These are phyloP conservation scores for Tolypocladium paradoxum DNA, from an alignment of 2,329 filamentous ascomycete species.

Conservation along the genomic window DNA sequence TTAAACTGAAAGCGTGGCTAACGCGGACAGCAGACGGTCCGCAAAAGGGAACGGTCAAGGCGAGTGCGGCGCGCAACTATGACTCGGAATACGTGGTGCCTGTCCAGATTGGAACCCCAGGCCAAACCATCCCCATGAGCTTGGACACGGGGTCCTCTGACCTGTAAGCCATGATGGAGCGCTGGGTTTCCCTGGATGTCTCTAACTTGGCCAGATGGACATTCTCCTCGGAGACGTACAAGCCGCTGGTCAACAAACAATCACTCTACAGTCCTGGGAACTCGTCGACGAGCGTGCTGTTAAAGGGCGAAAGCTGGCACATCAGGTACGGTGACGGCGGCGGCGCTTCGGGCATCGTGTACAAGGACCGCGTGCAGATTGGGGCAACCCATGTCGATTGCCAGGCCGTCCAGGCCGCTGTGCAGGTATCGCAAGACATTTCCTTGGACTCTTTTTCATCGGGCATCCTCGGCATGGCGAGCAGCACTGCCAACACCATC, in stretches of 20 bases:
- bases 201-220: constrained; percentile 47
- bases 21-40: constrained; percentile 4
- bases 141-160: constrained; percentile 55
- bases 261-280: constrained; percentile 41
- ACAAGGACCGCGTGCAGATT: constrained; percentile 52
- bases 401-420: constrained; percentile 58
- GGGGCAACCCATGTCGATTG: constrained; percentile 45
- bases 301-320: constrained; percentile 36
- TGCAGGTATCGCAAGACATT: constrained; percentile 38
- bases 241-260: constrained; percentile 38
- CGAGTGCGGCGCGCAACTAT: constrained; percentile 20
- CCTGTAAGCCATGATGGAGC: constrained; percentile 19
- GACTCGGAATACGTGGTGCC: constrained; percentile 51
- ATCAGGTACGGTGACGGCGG: constrained; percentile 58
- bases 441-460: constrained; percentile 21
- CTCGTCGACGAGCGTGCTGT: constrained; percentile 29
- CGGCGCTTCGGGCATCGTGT: constrained; percentile 52
- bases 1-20: neutral
- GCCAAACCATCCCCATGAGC: constrained; percentile 51
- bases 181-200: neutral
- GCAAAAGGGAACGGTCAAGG: constrained; percentile 12
- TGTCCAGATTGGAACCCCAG: constrained; percentile 48
- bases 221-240: constrained; percentile 48
- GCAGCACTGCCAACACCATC: constrained; percentile 21
- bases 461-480: constrained; percentile 24